Evolutionary conservation across 75 land plant species (phyloP).

Genomic region (Chamaecyparis obtusa): DNA sequence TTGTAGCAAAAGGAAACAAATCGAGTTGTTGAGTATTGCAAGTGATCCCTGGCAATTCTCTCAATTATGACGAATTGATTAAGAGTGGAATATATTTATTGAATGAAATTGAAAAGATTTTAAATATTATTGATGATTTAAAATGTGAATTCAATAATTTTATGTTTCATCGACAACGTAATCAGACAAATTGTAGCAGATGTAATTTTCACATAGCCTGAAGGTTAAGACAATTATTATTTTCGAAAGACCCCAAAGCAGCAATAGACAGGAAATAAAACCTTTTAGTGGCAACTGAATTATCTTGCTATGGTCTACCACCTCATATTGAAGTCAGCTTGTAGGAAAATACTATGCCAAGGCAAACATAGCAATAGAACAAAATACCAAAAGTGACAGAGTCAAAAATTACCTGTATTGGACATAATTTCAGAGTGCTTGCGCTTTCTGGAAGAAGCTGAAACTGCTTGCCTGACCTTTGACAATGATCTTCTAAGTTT

Average conservation of each 20-base stretch:
- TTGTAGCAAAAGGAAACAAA: not conserved
- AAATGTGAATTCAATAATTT: not conserved
- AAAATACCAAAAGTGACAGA: not conserved
- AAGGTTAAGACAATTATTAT: not conserved
- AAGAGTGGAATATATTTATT: not conserved
- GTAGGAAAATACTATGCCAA: not conserved
- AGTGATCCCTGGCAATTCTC: constrained; percentile 2
- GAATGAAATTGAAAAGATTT: not conserved
- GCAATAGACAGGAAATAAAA: not conserved
- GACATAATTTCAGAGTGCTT: constrained; percentile 25
- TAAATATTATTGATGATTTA: not conserved
- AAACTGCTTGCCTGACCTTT: constrained; percentile 33
- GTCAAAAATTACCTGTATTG: constrained; percentile 20
- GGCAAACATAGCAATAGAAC: not conserved
- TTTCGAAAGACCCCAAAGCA: not conserved
- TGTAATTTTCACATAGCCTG: not conserved
- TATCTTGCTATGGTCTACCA: not conserved
- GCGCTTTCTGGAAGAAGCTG: constrained; percentile 32
- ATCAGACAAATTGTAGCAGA: not conserved
- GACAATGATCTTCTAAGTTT: constrained; percentile 42
- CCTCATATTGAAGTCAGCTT: not conserved
- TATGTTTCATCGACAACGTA: not conserved
- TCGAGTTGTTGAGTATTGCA: not conserved
- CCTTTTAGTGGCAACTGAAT: not conserved
- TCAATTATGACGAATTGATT: not conserved